Percentiles rank a stretch among this genome's conserved stretches.
These are phyloP conservation scores for Hysterangium stoloniferum DNA, from an alignment of 768 basidiomycete genomes.

Conservation along the genomic window DNA sequence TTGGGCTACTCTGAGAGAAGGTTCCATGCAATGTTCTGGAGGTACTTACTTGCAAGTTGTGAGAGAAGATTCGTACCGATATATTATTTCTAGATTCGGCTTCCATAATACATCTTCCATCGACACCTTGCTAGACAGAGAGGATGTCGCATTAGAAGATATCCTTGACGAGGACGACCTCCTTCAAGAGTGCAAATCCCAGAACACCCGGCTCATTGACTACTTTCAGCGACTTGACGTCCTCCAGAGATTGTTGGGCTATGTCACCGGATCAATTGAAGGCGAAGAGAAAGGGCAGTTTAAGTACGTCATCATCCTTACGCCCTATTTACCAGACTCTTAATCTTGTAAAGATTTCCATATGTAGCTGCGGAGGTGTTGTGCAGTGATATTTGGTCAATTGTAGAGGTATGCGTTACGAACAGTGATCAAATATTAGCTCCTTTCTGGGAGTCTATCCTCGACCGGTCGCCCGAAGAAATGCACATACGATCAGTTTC, in stretches of 20 bases:
- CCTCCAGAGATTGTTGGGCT: conserved; percentile 69
- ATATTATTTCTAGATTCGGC: conserved; percentile 56
- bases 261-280: conserved; percentile 84
- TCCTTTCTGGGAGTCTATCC: conserved; percentile 88
- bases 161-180: conserved; percentile 92
- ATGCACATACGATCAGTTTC: conserved; percentile 83
- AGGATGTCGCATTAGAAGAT: conserved; percentile 81
- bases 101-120: conserved; percentile 85
- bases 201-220: conserved; percentile 84
- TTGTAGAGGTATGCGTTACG: conserved; percentile 81
- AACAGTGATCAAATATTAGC: conserved; percentile 62
- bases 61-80: conserved; percentile 4
- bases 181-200: conserved; percentile 89
- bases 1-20: no score
- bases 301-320: conserved; percentile 50
- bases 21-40: conserved; percentile 38
- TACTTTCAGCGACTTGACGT: conserved; percentile 81
- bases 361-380: conserved; percentile 91
- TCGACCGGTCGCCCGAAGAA: conserved; percentile 73
- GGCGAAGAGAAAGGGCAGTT: conserved; percentile 68
- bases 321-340: conserved; percentile 3
- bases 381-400: conserved; percentile 92
- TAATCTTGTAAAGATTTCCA: conserved; percentile 57
- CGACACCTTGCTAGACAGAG: conserved; percentile 85
- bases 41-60: conserved; percentile 24